Evolutionary conservation across 768 basidiomycete genomes (phyloP).

Genomic region (Lyophyllum shimeji): DNA sequence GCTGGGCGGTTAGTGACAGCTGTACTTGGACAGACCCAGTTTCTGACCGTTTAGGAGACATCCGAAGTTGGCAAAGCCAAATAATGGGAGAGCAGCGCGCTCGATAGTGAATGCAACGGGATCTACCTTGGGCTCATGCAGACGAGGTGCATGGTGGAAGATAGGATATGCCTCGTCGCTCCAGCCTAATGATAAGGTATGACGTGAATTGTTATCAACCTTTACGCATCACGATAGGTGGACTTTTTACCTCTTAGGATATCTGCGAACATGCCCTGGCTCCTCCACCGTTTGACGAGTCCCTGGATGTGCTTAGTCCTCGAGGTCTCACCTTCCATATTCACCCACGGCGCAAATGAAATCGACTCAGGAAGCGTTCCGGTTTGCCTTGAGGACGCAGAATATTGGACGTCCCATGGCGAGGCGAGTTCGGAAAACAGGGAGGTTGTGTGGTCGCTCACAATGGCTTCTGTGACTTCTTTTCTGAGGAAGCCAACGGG

Average conservation of each 20-base stretch:
- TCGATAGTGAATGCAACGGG: constrained; percentile 42
- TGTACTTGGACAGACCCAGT: background rate
- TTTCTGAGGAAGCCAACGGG: constrained; percentile 28
- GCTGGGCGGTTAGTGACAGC: background rate
- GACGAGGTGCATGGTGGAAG: constrained; percentile 24
- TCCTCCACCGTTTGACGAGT: constrained; percentile 30
- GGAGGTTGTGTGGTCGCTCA: constrained; percentile 29
- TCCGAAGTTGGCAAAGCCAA: constrained; percentile 44
- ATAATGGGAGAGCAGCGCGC: constrained; percentile 43
- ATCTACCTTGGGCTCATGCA: constrained; percentile 12
- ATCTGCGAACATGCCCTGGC: constrained; percentile 24
- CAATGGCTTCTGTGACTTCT: constrained; percentile 27
- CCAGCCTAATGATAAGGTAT: constrained; percentile 22
- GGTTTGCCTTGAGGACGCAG: background rate
- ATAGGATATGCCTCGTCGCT: constrained; percentile 34
- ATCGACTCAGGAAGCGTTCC: constrained; percentile 18
- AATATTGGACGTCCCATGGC: constrained; percentile 28
- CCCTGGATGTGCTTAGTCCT: constrained; percentile 32
- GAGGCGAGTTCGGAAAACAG: constrained; percentile 25
- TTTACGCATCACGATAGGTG: background rate
- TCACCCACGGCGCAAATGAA: constrained; percentile 34
- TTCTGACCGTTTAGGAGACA: constrained; percentile 40
- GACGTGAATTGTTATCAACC: background rate
- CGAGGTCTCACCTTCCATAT: constrained; percentile 30
- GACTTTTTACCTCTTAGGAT: constrained; percentile 26